A percentile compares a stretch with the other conserved stretches of the same genome.
These are phyloP conservation scores for Saururus chinensis DNA, from an alignment of 164 flowering plant genomes.

Conservation along the genomic window DNA sequence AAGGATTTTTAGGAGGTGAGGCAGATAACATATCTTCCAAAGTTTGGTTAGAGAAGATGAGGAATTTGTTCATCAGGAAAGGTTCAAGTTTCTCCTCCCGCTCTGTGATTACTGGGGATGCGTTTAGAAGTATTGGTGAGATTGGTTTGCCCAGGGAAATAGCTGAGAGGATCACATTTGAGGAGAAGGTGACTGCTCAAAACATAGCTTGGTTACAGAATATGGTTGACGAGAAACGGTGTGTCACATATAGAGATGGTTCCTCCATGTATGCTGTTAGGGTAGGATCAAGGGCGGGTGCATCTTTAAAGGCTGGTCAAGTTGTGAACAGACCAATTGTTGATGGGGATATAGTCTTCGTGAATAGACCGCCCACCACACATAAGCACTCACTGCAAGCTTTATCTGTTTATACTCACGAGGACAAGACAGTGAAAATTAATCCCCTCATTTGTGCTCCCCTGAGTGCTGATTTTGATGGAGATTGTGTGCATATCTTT, in stretches of 20 bases:
- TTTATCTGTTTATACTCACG: slow-evolving; percentile 65
- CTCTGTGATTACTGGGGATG: slow-evolving; percentile 87
- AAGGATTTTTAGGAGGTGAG: slow-evolving; percentile 35
- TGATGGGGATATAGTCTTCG: slow-evolving; percentile 91
- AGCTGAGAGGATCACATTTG: slow-evolving; percentile 82
- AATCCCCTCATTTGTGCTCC: slow-evolving; percentile 95
- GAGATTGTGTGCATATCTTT: slow-evolving; percentile 82
- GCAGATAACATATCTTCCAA: slow-evolving; percentile 42
- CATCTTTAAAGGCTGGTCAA: slow-evolving; percentile 62
- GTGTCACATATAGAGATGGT: slow-evolving; percentile 71
- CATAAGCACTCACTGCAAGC: slow-evolving; percentile 97
- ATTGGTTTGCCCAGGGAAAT: slow-evolving; percentile 80
- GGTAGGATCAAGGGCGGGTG: slow-evolving; percentile 83
- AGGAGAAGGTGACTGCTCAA: slow-evolving; percentile 67
- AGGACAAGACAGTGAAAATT: slow-evolving; percentile 78
- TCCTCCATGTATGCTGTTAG: slow-evolving; percentile 49
- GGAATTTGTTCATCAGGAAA: slow-evolving; percentile 72
- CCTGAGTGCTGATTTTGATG: slow-evolving; percentile 92
- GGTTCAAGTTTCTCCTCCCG: slow-evolving; percentile 95
- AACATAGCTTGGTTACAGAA: slow-evolving; percentile 52
- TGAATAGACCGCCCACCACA: slow-evolving; percentile 92
- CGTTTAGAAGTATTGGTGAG: slow-evolving; percentile 56
- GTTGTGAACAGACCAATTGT: slow-evolving; percentile 66
- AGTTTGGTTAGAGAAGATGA: slow-evolving; percentile 92
- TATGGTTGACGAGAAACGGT: slow-evolving; percentile 64